These are phyloP conservation scores for Candida sp. DNA, from an alignment of 1,139 yeast genomes.

Conservation along the genomic window DNA sequence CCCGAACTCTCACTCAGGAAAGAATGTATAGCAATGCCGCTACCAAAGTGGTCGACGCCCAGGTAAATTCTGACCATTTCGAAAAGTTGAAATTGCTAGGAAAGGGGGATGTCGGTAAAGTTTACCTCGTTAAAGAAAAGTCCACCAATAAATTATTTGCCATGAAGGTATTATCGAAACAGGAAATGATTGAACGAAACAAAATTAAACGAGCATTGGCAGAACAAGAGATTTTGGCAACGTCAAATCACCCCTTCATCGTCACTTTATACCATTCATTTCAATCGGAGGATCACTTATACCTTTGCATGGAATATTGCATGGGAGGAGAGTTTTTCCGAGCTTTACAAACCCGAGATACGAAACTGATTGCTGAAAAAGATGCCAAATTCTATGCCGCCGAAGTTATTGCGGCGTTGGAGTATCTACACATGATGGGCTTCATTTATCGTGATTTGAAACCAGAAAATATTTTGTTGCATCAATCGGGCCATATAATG, in stretches of 20 bases:
- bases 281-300: slow-evolving; percentile 90
- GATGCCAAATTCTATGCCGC: slow-evolving; percentile 96
- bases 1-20: slow-evolving; percentile 51
- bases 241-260: slow-evolving; percentile 95
- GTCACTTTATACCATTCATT: slow-evolving; percentile 95
- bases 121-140: slow-evolving; percentile 84
- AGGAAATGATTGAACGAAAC: slow-evolving; percentile 93
- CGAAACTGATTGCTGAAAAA: slow-evolving; percentile 79
- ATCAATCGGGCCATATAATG: slow-evolving; percentile 98
- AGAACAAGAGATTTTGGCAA: slow-evolving; percentile 94
- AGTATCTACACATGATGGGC: slow-evolving; percentile 94
- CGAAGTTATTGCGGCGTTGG: slow-evolving; percentile 96
- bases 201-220: slow-evolving; percentile 93
- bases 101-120: slow-evolving; percentile 98
- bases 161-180: slow-evolving; percentile 85
- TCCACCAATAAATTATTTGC: slow-evolving; percentile 76
- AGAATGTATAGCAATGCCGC: slow-evolving; percentile 72
- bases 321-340: slow-evolving; percentile 99
- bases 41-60: slow-evolving; percentile 69
- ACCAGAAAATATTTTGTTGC: slow-evolving; percentile 90
- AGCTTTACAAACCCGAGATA: slow-evolving; percentile 87
- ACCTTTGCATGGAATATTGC: slow-evolving; percentile 97
- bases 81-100: slow-evolving; percentile 88
- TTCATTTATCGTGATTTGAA: slow-evolving; percentile 92
- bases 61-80: slow-evolving; percentile 83